phyloP scores from a whole-genome alignment of 192 early-diverging fungal genomes.

The Gryganskiella cystojenkinii region DNA sequence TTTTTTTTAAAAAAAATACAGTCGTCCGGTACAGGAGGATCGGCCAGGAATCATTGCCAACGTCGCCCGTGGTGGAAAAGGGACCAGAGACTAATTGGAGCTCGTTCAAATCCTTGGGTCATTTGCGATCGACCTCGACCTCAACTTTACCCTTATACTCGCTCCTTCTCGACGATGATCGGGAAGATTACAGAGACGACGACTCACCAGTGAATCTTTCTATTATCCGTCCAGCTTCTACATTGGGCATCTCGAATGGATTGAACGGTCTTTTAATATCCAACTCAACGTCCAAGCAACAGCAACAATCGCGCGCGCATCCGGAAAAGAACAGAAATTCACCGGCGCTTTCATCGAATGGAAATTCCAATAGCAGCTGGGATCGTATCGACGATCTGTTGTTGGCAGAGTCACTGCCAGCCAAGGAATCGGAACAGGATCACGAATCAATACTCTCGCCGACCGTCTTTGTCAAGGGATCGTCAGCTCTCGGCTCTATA shows the following conservation, averaged over 20 bases:
- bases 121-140: conserved; percentile 42
- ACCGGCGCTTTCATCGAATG: neutral
- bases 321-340: neutral
- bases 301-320: neutral
- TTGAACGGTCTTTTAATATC: conserved; percentile 26
- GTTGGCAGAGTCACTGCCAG: conserved; percentile 7
- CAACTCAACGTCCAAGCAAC: conserved; percentile 7
- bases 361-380: neutral
- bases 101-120: conserved; percentile 35
- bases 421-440: conserved; percentile 5
- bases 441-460: conserved; percentile 29
- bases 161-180: conserved; percentile 8
- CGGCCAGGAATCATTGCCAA: conserved; percentile 29
- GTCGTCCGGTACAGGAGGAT: conserved; percentile 35
- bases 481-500: neutral
- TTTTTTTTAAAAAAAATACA: neutral
- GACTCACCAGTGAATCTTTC: neutral
- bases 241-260: neutral
- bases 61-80: conserved; percentile 19
- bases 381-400: conserved; percentile 14
- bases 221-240: conserved; percentile 13
- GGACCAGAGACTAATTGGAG: conserved; percentile 24
- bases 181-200: neutral
- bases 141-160: conserved; percentile 26
- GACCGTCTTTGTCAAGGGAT: conserved; percentile 10